Evolutionary conservation across 2,329 filamentous ascomycete species (phyloP).

Genomic region (Lachnellula cervina): DNA sequence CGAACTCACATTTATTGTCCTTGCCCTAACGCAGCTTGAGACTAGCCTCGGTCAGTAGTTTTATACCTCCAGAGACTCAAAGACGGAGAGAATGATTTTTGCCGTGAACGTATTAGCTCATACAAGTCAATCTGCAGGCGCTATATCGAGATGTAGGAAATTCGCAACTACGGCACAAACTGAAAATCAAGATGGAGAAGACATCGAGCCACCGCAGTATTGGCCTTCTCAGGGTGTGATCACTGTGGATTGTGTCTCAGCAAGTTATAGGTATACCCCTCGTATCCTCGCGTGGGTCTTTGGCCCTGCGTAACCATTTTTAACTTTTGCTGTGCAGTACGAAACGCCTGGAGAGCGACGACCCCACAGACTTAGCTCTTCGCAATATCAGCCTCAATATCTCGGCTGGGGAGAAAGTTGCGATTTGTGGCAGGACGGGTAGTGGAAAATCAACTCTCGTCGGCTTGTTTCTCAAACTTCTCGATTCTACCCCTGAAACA

Average conservation of each 20-base stretch:
- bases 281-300: neutral
- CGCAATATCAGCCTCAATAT: conserved; percentile 7
- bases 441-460: conserved; percentile 48
- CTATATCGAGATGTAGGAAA: conserved; percentile 49
- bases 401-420: conserved; percentile 40
- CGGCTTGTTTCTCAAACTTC: conserved; percentile 42
- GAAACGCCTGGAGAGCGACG: neutral
- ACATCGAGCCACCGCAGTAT: neutral
- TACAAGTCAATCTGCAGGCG: conserved; percentile 32
- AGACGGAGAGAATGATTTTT: no score
- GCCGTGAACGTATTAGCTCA: no score
- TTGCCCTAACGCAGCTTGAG: conserved; percentile 51
- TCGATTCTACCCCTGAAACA: conserved; percentile 39
- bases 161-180: conserved; percentile 41
- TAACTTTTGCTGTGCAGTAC: neutral
- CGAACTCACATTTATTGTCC: conserved; percentile 39
- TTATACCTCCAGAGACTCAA: no score
- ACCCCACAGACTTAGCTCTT: conserved; percentile 3
- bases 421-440: conserved; percentile 49
- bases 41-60: conserved; percentile 29
- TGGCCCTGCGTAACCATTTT: no score
- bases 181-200: conserved; percentile 35
- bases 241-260: conserved; percentile 8
- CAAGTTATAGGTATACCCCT: conserved; percentile 2
- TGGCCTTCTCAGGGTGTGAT: conserved; percentile 9